Base-by-base conservation (phyloP, 2,329 filamentous ascomycete genomes). In the Sporothrix protearum region DNA sequence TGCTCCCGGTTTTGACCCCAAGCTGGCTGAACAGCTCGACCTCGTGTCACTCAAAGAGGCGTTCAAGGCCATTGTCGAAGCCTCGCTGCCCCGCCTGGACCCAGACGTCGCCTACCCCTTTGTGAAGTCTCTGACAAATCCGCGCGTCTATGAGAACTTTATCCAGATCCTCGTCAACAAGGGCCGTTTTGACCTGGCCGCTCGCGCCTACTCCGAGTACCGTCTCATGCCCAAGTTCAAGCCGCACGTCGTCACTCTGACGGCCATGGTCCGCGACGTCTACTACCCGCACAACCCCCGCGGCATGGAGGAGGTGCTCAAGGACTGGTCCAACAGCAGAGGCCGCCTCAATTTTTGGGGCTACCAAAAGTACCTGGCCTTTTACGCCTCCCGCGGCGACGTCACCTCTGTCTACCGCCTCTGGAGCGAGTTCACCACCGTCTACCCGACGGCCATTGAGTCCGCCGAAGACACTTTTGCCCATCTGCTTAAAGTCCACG, bases 401-500 rank as follows among this genome's bases (percentile, higher is more conserved):
- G 79, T 83, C n/a, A 77, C 78, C 45, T 77, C 80, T 19, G 83
- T 87, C 2, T 79, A 81, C 57, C 78, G 79, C 7, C 75, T 88
- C 28, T 86, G 84, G 81, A 76, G 78, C 14, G 79, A 83, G 61
- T 86, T 83, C 66, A 77, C 80, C 10, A 70, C 77, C 25, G 73
- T 77, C 0, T 83, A 81, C 45, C 75, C 76, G 73, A 8, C 42
- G 6, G 70, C 74, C 30, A 49, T 73, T n/a, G 7, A 8, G n/a
- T 67, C 68, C 4, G 71, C 75, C 47, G 79, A 81, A 1, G 75
- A 79, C 42, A 82, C 79, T 3, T 84, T 88, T 73, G 78, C 84
- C n/a, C 87, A 88, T 61, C 82, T 94, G 2, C 83, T 96, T 53
- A 88, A 91, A 74, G 91, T 90, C 0, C 88, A 95, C 80, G 90